Percentiles rank a stretch among this genome's conserved stretches.
Conservation (phyloP, 2,329 filamentous ascomycete genomes). For the Penicillium hesseltinei region DNA sequence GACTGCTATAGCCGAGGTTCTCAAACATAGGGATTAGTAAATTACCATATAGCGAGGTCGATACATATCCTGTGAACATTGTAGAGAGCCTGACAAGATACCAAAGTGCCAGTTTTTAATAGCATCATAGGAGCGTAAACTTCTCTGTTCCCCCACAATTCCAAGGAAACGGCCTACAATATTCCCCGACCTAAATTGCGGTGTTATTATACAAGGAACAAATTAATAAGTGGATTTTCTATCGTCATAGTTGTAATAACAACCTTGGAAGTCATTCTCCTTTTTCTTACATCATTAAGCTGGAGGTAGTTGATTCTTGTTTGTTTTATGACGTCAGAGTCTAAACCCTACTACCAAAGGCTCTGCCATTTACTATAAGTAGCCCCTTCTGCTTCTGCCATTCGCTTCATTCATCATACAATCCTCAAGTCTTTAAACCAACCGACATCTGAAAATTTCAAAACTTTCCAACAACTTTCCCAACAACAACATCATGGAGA, state of each 20-base stretch:
- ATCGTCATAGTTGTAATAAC: background rate
- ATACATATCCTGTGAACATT: background rate
- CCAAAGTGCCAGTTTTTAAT: background rate
- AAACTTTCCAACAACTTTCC: background rate
- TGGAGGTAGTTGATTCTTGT: background rate
- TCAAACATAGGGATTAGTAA: background rate
- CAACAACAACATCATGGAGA: conserved; percentile 7
- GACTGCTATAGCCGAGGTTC: background rate
- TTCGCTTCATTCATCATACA: background rate
- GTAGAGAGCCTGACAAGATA: background rate
- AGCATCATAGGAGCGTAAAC: background rate
- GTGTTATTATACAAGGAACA: background rate
- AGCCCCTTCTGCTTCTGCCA: background rate
- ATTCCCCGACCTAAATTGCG: background rate
- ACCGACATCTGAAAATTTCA: background rate
- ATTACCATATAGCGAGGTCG: background rate
- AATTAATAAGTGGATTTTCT: background rate
- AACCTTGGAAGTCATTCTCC: background rate
- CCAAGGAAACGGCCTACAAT: background rate
- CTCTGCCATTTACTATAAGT: background rate
- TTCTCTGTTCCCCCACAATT: background rate
- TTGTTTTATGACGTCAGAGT: background rate
- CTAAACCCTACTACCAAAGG: background rate
- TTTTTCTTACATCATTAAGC: background rate
- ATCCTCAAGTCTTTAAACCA: background rate